Evolutionary conservation across 345 rosid genomes (phyloP).

Genomic region (Moricandia arvensis): DNA sequence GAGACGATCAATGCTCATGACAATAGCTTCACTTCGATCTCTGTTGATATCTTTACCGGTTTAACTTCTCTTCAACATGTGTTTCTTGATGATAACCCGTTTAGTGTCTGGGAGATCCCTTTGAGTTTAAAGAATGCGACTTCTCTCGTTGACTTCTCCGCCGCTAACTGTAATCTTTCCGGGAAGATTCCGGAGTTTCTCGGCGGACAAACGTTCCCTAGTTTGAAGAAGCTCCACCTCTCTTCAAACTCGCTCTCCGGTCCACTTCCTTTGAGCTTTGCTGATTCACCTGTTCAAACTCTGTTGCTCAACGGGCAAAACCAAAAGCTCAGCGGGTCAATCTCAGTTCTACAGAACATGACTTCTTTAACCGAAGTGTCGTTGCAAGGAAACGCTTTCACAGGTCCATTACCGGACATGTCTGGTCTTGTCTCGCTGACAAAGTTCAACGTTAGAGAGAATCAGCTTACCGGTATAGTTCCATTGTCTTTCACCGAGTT

Average conservation of each 20-base stretch:
- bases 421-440: slow-evolving; percentile 28
- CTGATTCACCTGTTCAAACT: slow-evolving; percentile 28
- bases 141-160: slow-evolving; percentile 44
- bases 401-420: slow-evolving; percentile 60
- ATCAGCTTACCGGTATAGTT: slow-evolving; percentile 59
- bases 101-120: slow-evolving; percentile 51
- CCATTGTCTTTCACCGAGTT: slow-evolving; percentile 48
- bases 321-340: slow-evolving; percentile 49
- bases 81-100: slow-evolving; percentile 43
- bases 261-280: slow-evolving; percentile 43
- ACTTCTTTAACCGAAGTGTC: slow-evolving; percentile 49
- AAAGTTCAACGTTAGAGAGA: slow-evolving; percentile 53
- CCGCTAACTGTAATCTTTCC: slow-evolving; percentile 36
- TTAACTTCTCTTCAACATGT: slow-evolving; percentile 39
- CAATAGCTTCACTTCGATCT: slow-evolving; percentile 49
- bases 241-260: slow-evolving; percentile 46
- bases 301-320: slow-evolving; percentile 51
- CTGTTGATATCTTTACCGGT: slow-evolving; percentile 50
- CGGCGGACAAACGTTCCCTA: slow-evolving; percentile 37
- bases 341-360: slow-evolving; percentile 53
- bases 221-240: slow-evolving; percentile 41
- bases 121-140: slow-evolving; percentile 40
- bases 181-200: slow-evolving; percentile 54
- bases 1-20: slow-evolving; percentile 19
- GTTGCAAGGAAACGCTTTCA: slow-evolving; percentile 52